Evolutionary conservation across 108 stramenopile species (phyloP), one percentile per base, ranked within the genome.

Genomic region (Cylindrotheca closterium): DNA sequence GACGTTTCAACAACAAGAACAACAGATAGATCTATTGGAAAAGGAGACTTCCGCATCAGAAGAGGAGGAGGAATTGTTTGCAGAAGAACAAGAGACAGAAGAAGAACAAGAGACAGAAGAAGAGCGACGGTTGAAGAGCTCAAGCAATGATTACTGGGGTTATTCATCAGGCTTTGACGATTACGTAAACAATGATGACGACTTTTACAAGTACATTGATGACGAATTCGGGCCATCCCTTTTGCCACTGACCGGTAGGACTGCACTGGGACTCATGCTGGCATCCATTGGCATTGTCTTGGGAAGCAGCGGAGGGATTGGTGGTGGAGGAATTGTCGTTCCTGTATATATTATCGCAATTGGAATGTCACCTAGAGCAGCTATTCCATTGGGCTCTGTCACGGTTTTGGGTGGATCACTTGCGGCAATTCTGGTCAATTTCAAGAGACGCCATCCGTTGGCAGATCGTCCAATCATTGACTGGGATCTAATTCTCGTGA

Each of bases 401-500:
- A 97, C 96, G 21, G 95, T 96, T 8, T 79, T 97, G 26, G 97
- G 97, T 23, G 93, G 93, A 17, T 78, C 94, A 5, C 60, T 96
- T 25, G 95, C 92, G 19, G 93, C 91, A 55, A 82, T 80, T 26
- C 48, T 92, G 3, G 47, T 97, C 31, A 98, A 97, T 67, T 34
- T 90, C 2, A 56, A 55, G 30, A 94, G 95, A 76, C 66, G 94
- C 15, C 97, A 98, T 78, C 97, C 97, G 0, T 61, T 82, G 26
- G 87, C 88, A 2, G 81, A 86, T 55, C 77, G 98, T 54, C 92
- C 96, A 0, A 67, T 96, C 21, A 95, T 97, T 23, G 98, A 98
- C 77, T 98, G 98, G 98, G 96, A 98, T 70, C 78, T 98, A 32
- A 89, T 98, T 37, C 57, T 98, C 12, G 87, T 96, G 30, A 96